A percentile compares a stretch with the other conserved stretches of the same genome.
phyloP scores from a whole-genome alignment of 1,284 basidiomycete genomes.

The Tilletiaria anomala region DNA sequence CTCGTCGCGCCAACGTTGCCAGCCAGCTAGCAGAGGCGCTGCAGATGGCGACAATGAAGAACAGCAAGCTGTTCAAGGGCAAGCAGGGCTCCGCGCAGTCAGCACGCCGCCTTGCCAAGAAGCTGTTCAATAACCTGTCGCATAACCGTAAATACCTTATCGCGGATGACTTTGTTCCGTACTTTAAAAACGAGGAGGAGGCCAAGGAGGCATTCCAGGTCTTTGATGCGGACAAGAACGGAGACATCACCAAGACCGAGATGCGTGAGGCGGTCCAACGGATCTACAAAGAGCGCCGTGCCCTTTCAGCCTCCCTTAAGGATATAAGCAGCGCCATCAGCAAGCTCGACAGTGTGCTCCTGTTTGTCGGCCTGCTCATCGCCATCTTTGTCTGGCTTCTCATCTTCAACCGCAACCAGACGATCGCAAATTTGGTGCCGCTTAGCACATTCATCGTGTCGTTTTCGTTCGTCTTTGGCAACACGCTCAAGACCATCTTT shows the following conservation, averaged over 20 bases:
- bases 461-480: constrained; percentile 49
- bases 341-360: constrained; percentile 42
- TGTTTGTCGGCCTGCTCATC: constrained; percentile 50
- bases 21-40: constrained; percentile 12
- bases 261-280: constrained; percentile 71
- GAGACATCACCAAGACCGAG: constrained; percentile 62
- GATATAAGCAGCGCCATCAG: constrained; percentile 31
- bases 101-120: constrained; percentile 57
- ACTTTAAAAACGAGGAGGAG: constrained; percentile 57
- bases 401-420: constrained; percentile 59
- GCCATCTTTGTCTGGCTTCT: constrained; percentile 61
- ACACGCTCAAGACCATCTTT: constrained; percentile 65
- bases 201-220: constrained; percentile 59
- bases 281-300: constrained; percentile 64
- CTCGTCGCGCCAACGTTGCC: constrained; percentile 7
- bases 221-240: constrained; percentile 71
- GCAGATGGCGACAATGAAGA: constrained; percentile 34
- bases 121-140: constrained; percentile 50
- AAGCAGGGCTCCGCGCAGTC: constrained; percentile 47
- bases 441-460: constrained; percentile 56
- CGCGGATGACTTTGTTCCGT: constrained; percentile 50
- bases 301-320: constrained; percentile 53
- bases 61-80: constrained; percentile 29
- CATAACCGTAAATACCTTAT: constrained; percentile 38
- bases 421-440: constrained; percentile 62